Percentiles rank a stretch among this genome's conserved stretches.
These are phyloP conservation scores for Ustulina deusta DNA, from an alignment of 2,329 filamentous ascomycete species.

Conservation along the genomic window DNA sequence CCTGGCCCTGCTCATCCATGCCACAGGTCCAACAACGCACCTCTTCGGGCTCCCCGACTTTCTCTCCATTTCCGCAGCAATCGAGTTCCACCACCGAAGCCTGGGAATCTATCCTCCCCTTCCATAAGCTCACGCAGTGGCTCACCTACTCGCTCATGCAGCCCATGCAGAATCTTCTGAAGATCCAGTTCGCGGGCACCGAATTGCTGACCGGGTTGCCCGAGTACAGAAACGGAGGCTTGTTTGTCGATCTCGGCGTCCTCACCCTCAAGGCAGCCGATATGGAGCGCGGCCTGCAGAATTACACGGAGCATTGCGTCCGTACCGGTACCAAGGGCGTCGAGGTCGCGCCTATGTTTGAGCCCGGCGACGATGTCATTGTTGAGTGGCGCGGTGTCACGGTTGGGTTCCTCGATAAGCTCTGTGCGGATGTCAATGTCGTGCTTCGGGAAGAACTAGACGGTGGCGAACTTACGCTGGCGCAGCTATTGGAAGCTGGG, in stretches of 20 bases:
- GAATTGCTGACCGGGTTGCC: constrained; percentile 88
- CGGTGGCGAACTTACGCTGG: constrained; percentile 79
- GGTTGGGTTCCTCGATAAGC: constrained; percentile 78
- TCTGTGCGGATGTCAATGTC: constrained; percentile 75
- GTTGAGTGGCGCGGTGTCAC: constrained; percentile 84
- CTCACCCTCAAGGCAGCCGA: constrained; percentile 80
- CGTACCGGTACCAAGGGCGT: constrained; percentile 72
- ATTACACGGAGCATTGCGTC: constrained; percentile 76
- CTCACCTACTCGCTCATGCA: constrained; percentile 94
- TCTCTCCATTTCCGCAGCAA: constrained; percentile 60
- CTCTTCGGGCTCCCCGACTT: constrained; percentile 60
- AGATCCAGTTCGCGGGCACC: constrained; percentile 82
- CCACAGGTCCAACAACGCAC: constrained; percentile 61
- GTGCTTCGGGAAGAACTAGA: constrained; percentile 71
- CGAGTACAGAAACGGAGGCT: constrained; percentile 91
- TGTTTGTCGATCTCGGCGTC: constrained; percentile 87
- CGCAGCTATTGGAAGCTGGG: constrained; percentile 93
- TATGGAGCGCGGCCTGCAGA: constrained; percentile 75
- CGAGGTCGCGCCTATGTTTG: constrained; percentile 77
- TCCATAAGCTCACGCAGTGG: constrained; percentile 97
- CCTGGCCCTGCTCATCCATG: constrained; percentile 90
- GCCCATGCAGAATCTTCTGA: constrained; percentile 84
- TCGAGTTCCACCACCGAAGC: constrained; percentile 52
- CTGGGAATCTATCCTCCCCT: constrained; percentile 85
- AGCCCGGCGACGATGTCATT: constrained; percentile 79